Evolutionary conservation across 306 rosid genomes (phyloP), one percentile per base, ranked within the genome.

Genomic region (Pterocarpus macrocarpus): DNA sequence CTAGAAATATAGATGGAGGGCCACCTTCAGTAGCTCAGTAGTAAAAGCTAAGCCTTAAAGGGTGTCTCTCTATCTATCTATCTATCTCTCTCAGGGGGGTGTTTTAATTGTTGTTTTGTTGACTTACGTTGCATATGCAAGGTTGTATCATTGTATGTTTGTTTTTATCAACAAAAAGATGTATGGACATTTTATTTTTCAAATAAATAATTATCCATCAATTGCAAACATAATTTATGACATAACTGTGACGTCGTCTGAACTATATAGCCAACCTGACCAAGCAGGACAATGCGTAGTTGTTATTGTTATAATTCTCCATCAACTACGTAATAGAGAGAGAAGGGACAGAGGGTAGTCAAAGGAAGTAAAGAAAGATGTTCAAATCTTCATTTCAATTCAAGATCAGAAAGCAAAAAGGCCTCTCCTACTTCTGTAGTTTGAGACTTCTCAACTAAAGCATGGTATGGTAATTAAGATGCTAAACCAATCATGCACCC

Each of bases 21-120:
- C 84, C 88, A 87, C 67, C 84, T 74, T 64, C 11, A 70, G 84
- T 69, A 58, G 88, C 80, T 81, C 49, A 81, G 90, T 56, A 50
- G 82, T 87, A 81, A 78, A 84, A 75, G 84, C 69, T 41, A 49
- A 78, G 84, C 74, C 73, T 84, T 81, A 75, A 87, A 4, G 80
- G 79, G 71, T 77, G 17, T 73, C 49, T 43, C 55, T 68, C 73
- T 39, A 53, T 67, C 32, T 15, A 15, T 63, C 32, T 73, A 58
- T 76, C 81, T 77, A 71, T 77, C 82, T 63, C 62, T 63, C 14
- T 82, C 73, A 55, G 12, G 49, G 56, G 15, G 12, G 56, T 73
- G 83, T 73, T 69, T 69, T 52, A 50, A 76, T 71, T 76, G 78
- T 80, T 57, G 78, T 77, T 74, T 62, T 81, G 90, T 86, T 86